Evolutionary conservation across 2,329 filamentous ascomycete species (phyloP), one percentile per base, ranked within the genome.

Genomic region (Penicillium sclerotiorum): DNA sequence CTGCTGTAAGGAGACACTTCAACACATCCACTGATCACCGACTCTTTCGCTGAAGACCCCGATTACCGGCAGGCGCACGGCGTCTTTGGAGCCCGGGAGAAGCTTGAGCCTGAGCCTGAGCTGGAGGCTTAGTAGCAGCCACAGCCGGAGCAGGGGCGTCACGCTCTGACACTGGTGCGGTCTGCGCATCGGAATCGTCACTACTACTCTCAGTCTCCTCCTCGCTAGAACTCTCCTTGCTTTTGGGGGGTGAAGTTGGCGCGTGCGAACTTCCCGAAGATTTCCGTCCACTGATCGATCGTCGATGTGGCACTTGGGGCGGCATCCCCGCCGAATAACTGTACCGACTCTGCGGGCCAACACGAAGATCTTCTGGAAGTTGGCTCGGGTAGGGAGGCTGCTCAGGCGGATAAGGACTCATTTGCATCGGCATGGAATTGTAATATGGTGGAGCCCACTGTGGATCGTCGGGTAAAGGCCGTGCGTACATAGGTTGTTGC

Each of bases 391-490:
- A 68, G 9, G 62, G 62, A 20, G 58, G 47, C 41, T 62, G 67
- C 21, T 70, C 69, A 27, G 61, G 36, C 2, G 64, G 49, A 40
- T 69, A 68, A 13, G 67, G 61, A 17, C 61, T 58, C 47, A 60
- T 53, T 20, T 49, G 55, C 59, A 60, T 53, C 17, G 47, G 55
- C 59, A 57, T 53, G 2, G 56, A 37, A 28, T 58, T 59, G 39
- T 58, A 65, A 42, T 63, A 62, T 13, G 77, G 71, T 59, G 68
- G 68, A 35, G 65, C 71, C 74, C 72, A 77, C 41, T 75, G 72
- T 1, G 68, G 69, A 54, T 81, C 80, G 46, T 81, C 77, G 23
- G 75, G 75, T 20, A 80, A 66, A 15, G 76, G 73, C 58, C 73
- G 73, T 7, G 61, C 40, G 39, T 58, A 60, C 25, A 66, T 49